These are phyloP conservation scores for Epichloe sibirici DNA, from an alignment of 2,329 filamentous ascomycete genomes.

Conservation along the genomic window DNA sequence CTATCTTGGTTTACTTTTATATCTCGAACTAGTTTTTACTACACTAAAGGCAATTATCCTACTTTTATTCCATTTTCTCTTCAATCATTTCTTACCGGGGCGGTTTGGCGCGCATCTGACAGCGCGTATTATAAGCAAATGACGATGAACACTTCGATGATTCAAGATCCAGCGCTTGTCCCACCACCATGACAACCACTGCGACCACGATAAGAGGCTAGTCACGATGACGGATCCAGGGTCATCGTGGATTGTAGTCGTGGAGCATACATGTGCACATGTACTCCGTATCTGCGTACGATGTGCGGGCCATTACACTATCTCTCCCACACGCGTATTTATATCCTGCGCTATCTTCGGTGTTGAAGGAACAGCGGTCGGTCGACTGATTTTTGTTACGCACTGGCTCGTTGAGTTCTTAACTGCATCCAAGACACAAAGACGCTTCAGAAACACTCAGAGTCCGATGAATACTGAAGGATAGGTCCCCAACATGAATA, in stretches of 20 bases:
- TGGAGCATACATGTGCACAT: background rate
- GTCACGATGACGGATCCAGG: background rate
- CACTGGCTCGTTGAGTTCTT: no score
- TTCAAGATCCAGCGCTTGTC: slow-evolving; percentile 7
- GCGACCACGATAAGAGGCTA: background rate
- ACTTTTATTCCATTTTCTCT: background rate
- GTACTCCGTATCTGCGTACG: background rate
- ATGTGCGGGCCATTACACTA: no score
- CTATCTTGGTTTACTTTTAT: no score
- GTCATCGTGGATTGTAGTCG: background rate
- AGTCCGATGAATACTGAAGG: background rate
- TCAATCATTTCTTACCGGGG: background rate
- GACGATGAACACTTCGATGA: slow-evolving; percentile 2
- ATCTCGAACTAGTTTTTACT: no score
- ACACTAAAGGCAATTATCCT: no score
- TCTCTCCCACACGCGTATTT: background rate
- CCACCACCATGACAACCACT: background rate
- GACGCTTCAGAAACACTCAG: background rate
- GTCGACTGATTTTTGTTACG: background rate
- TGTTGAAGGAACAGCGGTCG: background rate
- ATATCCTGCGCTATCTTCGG: background rate
- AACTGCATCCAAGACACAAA: background rate
- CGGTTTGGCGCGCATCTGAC: background rate
- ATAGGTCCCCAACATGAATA: background rate
- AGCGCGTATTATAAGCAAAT: background rate